These are phyloP conservation scores for Starmerella scarabaei DNA, from an alignment of 805 yeast species.

Conservation along the genomic window DNA sequence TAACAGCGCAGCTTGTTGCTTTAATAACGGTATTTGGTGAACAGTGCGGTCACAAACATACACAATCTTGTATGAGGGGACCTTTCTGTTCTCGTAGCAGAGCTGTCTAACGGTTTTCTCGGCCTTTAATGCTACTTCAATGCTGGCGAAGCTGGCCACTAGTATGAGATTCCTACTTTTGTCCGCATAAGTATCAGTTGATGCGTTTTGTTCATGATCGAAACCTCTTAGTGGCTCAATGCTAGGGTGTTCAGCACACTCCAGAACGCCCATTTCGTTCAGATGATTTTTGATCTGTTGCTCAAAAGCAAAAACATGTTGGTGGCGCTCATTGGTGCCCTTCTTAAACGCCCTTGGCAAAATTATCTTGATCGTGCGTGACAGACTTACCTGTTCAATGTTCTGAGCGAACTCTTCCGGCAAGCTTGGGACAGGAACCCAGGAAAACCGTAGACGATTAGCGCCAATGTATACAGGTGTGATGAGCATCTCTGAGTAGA, in stretches of 20 bases:
- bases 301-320: background rate
- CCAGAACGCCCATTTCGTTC: background rate
- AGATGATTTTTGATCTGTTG: background rate
- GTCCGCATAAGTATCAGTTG: background rate
- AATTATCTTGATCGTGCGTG: background rate
- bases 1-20: conserved; percentile 94
- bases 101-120: background rate
- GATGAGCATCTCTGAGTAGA: conserved; percentile 85
- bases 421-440: conserved; percentile 77
- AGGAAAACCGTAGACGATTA: conserved; percentile 74
- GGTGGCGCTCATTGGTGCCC: background rate
- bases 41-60: conserved; percentile 8
- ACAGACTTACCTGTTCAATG: conserved; percentile 21
- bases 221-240: too few relatives aligned
- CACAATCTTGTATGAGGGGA: background rate
- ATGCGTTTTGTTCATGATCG: background rate
- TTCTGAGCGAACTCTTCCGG: conserved; percentile 64
- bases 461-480: conserved; percentile 70
- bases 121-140: background rate
- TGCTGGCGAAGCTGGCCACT: background rate
- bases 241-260: background rate
- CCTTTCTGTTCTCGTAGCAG: background rate
- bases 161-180: background rate
- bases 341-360: background rate
- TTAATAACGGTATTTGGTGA: conserved; percentile 87